Conservation (phyloP, 1,284 basidiomycete species). For the Apiotrichum veenhuisii region DNA sequence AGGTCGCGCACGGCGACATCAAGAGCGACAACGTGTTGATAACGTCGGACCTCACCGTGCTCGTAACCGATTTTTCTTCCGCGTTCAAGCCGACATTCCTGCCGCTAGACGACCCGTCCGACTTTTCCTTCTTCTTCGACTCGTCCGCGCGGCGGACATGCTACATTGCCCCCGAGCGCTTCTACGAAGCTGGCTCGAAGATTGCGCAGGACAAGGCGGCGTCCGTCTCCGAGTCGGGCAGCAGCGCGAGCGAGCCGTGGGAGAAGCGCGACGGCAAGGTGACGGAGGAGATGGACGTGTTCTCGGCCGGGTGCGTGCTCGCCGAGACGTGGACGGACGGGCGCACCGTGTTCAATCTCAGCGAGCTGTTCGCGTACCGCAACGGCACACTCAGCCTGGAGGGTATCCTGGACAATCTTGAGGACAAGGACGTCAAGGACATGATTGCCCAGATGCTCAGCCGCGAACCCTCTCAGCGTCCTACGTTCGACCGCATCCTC, state of each 20-base stretch:
- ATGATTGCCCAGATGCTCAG: constrained; percentile 88
- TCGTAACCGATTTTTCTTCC: constrained; percentile 92
- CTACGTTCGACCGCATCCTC: constrained; percentile 78
- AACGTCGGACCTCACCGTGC: constrained; percentile 92
- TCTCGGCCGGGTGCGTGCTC: constrained; percentile 91
- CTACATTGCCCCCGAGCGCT: constrained; percentile 94
- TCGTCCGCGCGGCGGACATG: constrained; percentile 89
- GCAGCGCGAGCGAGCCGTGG: constrained; percentile 29
- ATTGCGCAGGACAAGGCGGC: constrained; percentile 60
- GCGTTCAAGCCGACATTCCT: constrained; percentile 91
- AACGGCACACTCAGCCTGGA: constrained; percentile 79
- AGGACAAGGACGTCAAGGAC: constrained; percentile 70
- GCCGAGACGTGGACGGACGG: constrained; percentile 97
- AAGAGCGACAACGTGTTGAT: constrained; percentile 98
- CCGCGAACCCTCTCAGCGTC: constrained; percentile 70
- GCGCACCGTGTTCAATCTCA: constrained; percentile 85
- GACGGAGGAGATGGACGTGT: constrained; percentile 97
- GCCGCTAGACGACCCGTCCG: constrained; percentile 92
- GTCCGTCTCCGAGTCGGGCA: constrained; percentile 25
- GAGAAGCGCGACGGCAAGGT: constrained; percentile 69
- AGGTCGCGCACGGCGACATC: constrained; percentile 90
- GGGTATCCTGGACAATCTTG: constrained; percentile 67
- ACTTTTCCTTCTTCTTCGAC: constrained; percentile 98
- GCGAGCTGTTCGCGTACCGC: constrained; percentile 92
- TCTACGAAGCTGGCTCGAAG: constrained; percentile 75